Evolutionary conservation across 768 basidiomycete genomes (phyloP).

Genomic region (Serpula lacrymans): DNA sequence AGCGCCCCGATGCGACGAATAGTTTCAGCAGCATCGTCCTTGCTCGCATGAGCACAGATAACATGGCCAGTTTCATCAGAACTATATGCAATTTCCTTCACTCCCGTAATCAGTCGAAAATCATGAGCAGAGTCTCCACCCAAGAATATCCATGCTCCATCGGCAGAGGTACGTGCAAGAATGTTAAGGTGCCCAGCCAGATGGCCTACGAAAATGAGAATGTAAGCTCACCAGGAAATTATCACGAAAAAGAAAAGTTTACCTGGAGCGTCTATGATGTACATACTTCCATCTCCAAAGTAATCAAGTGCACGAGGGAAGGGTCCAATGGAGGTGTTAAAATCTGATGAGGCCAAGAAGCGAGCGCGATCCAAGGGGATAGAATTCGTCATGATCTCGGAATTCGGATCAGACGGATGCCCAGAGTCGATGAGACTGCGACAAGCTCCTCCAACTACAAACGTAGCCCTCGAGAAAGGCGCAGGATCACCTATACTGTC

Average conservation of each 20-base stretch:
- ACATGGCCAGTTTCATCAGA: constrained; percentile 15
- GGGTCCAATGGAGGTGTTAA: constrained; percentile 38
- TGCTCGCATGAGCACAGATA: constrained; percentile 43
- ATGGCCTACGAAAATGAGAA: constrained; percentile 30
- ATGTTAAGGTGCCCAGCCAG: constrained; percentile 48
- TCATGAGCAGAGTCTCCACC: constrained; percentile 54
- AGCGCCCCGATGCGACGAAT: constrained; percentile 39
- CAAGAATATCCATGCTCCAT: constrained; percentile 50
- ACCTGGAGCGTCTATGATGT: constrained; percentile 48
- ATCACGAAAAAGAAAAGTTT: neutral
- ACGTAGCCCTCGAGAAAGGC: constrained; percentile 39
- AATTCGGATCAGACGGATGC: constrained; percentile 37
- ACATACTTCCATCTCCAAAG: constrained; percentile 54
- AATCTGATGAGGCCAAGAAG: constrained; percentile 29
- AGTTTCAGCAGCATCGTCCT: constrained; percentile 39
- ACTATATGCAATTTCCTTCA: constrained; percentile 31
- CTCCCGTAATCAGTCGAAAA: constrained; percentile 41
- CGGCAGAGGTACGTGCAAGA: constrained; percentile 47
- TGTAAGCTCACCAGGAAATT: neutral
- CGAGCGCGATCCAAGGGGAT: constrained; percentile 33
- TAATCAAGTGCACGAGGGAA: constrained; percentile 47
- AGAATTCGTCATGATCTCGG: constrained; percentile 23
- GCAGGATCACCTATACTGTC: constrained; percentile 43
- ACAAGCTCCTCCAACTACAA: constrained; percentile 41
- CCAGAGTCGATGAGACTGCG: constrained; percentile 28